A percentile compares a stretch with the other conserved stretches of the same genome.
phyloP scores from a whole-genome alignment of 2,329 filamentous ascomycete species.

The Xylariaceae sp. region DNA sequence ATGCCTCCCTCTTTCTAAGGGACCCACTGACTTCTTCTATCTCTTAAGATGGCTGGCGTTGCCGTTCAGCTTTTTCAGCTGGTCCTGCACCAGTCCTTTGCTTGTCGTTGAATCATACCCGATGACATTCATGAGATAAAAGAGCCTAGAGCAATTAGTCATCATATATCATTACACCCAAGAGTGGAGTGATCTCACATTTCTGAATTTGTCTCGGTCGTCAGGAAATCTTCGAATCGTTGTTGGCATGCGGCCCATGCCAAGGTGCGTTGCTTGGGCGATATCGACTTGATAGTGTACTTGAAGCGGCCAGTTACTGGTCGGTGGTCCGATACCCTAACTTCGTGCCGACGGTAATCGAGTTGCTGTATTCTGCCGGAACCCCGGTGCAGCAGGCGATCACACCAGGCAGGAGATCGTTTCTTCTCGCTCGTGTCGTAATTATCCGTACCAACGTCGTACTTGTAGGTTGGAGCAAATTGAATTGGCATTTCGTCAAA shows the following conservation, averaged over 20 bases:
- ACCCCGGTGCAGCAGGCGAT: slow-evolving; percentile 82
- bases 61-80: slow-evolving; percentile 17
- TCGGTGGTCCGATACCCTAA: slow-evolving; percentile 84
- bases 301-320: slow-evolving; percentile 84
- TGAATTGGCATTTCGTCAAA: slow-evolving; percentile 89
- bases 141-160: slow-evolving; percentile 37
- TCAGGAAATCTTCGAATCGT: slow-evolving; percentile 67
- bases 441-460: slow-evolving; percentile 88
- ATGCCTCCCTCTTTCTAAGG: background rate
- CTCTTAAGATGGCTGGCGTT: slow-evolving; percentile 19
- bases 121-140: slow-evolving; percentile 46
- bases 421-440: slow-evolving; percentile 96
- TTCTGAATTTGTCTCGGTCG: slow-evolving; percentile 62
- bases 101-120: slow-evolving; percentile 52
- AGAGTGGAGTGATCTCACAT: slow-evolving; percentile 55
- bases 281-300: slow-evolving; percentile 77
- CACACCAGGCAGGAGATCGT: slow-evolving; percentile 92
- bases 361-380: slow-evolving; percentile 76
- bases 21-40: slow-evolving; percentile 11
- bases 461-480: slow-evolving; percentile 97
- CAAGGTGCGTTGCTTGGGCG: slow-evolving; percentile 56
- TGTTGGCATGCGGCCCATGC: slow-evolving; percentile 70
- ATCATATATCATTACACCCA: background rate
- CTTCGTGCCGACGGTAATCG: slow-evolving; percentile 84
- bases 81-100: slow-evolving; percentile 41